phyloP scores from a whole-genome alignment of 352 stramenopile genomes.

The Phytophthora aleatoria region DNA sequence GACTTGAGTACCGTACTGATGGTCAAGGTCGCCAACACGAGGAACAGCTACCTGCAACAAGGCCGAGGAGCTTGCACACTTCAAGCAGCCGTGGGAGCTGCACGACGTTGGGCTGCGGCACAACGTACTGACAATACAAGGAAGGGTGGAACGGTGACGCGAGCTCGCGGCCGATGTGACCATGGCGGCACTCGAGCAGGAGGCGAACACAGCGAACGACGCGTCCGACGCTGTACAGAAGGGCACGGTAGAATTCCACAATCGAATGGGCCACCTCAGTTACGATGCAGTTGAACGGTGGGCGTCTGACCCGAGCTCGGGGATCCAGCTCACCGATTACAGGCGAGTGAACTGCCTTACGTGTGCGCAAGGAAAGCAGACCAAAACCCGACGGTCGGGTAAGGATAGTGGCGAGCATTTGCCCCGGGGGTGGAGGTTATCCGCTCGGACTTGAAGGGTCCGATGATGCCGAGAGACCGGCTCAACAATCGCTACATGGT shows the following conservation, averaged over 20 bases:
- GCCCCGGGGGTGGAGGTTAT: not conserved
- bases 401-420: not conserved
- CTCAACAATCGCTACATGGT: not conserved
- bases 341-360: no score
- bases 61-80: no score
- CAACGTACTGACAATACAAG: not conserved
- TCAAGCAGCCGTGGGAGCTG: no score
- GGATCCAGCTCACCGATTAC: no score
- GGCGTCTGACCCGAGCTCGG: no score
- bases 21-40: no score
- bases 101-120: not conserved
- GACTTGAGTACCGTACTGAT: no score
- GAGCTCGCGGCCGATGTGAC: not conserved
- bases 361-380: not conserved
- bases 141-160: not conserved
- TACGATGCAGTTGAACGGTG: not conserved
- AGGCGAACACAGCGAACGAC: not conserved
- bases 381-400: not conserved
- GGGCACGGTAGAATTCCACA: not conserved
- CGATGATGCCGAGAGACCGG: not conserved
- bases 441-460: constrained; percentile 1
- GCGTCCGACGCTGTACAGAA: not conserved
- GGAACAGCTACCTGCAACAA: no score
- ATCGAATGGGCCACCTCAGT: not conserved
- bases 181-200: not conserved